Base-by-base conservation (phyloP, 352 stramenopile genomes). In the Phytophthora megakarya region DNA sequence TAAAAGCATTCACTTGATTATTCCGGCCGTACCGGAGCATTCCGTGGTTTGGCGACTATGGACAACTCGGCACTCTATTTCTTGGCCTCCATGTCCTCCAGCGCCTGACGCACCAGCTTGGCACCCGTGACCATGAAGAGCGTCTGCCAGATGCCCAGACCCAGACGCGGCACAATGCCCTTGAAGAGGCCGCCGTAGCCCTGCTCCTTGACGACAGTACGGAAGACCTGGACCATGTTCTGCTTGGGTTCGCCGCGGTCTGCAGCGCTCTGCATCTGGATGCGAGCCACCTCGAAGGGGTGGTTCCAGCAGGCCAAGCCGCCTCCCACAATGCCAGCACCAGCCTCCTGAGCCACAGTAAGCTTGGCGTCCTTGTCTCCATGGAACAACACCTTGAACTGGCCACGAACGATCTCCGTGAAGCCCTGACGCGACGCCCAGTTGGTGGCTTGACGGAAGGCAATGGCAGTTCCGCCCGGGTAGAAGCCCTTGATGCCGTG, bases 51-150 rank as follows among this genome's bases (percentile, higher is more conserved):
- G 21, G 38, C 33, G 39, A 40, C 43, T 15, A 52, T 7, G 25
- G 35, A 61, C 5, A 52, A 67, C 22, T 21, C 10, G 25, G 18
- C 22, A 40, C 48, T 72, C 58, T 80, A 80, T 47, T 76, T 76
- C 42, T 67, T 70, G 47, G 52, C 28, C 45, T 81, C 76, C 54
- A 48, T 74, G 60, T 89, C 73, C 55, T 91, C 84, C 10, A 97
- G 77, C 61, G 84, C 83, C 60, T 96, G 83, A 50, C 90, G 89
- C 61, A 97, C 80, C 42, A 97, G 81, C 76, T 97, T 97, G 26
- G 89, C 89, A 25, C 89, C 89, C 37, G 89, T 97, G 71, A 97
- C 89, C 89, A 97, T 97, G 65, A 97, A 97, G 40, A 97, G 80
- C 65, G 89, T 97, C 75, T 97, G 89, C 88, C 88, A 97, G 56